phyloP scores from a whole-genome alignment of 202 grass and related monocot genomes.

The Elaeis oleifera region DNA sequence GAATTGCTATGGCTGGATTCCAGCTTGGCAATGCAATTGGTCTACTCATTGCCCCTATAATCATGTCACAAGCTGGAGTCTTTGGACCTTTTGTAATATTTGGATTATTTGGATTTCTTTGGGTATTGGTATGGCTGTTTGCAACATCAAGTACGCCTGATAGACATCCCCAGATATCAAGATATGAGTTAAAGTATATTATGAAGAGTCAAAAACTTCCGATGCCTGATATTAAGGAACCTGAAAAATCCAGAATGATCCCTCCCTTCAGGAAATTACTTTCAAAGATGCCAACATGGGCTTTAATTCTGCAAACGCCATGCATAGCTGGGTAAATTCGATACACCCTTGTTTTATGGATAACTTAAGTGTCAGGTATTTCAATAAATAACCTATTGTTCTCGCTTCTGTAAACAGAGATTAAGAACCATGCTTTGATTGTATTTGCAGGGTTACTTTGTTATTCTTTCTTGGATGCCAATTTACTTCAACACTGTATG shows the following conservation, averaged over 20 bases:
- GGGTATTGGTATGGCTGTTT: slow-evolving; percentile 90
- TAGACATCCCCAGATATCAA: slow-evolving; percentile 74
- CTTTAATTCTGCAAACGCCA: slow-evolving; percentile 97
- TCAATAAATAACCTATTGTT: slow-evolving; percentile 6
- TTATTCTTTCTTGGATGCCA: slow-evolving; percentile 98
- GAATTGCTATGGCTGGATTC: slow-evolving; percentile 92
- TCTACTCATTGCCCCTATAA: slow-evolving; percentile 84
- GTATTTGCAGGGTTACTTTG: slow-evolving; percentile 88
- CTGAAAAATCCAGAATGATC: slow-evolving; percentile 49
- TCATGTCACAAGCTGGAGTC: slow-evolving; percentile 72
- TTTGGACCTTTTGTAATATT: slow-evolving; percentile 99
- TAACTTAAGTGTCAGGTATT: slow-evolving; percentile 7
- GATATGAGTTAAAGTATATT: slow-evolving; percentile 84
- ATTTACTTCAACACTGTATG: slow-evolving; percentile 93
- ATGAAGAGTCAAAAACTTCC: slow-evolving; percentile 54
- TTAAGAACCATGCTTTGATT: neutral
- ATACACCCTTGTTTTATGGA: slow-evolving; percentile 22
- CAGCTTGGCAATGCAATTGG: slow-evolving; percentile 87
- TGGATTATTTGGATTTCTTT: slow-evolving; percentile 96
- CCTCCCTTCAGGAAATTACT: slow-evolving; percentile 89
- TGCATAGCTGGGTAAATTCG: slow-evolving; percentile 96
- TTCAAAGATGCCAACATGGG: slow-evolving; percentile 91
- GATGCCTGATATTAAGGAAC: slow-evolving; percentile 30
- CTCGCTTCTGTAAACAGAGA: slow-evolving; percentile 2
- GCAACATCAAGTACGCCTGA: slow-evolving; percentile 67